Conservation (phyloP, 192 early-diverging fungal species). For the Irineochytrium annulatum region DNA sequence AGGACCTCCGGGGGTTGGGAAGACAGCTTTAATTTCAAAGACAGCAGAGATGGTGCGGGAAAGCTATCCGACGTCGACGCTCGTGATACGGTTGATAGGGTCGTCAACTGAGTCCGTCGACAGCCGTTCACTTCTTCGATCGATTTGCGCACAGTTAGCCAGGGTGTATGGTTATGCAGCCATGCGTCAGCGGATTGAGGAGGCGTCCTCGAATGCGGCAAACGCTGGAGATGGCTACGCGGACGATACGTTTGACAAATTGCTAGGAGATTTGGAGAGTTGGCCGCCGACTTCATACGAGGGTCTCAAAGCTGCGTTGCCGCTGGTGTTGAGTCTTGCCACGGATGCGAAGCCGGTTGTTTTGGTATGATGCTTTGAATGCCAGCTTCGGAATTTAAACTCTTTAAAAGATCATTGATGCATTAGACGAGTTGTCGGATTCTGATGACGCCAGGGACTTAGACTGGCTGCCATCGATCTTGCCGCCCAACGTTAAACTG, state of each 20-base stretch:
- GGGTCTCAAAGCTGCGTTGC: slow-evolving; percentile 21
- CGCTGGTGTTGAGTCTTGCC: slow-evolving; percentile 19
- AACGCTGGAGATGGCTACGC: slow-evolving; percentile 17
- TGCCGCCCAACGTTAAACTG: slow-evolving; percentile 19
- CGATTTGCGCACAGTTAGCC: slow-evolving; percentile 23
- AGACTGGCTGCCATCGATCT: slow-evolving; percentile 16
- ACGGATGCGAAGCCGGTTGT: slow-evolving; percentile 8
- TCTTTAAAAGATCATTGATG: slow-evolving; percentile 16
- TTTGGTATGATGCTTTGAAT: slow-evolving; percentile 11
- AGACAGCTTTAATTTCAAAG: slow-evolving; percentile 18
- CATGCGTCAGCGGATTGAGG: slow-evolving; percentile 18
- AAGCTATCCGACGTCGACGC: slow-evolving; percentile 1
- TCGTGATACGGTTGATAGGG: slow-evolving; percentile 18
- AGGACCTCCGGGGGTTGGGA: slow-evolving; percentile 24
- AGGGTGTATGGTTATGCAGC: slow-evolving; percentile 12
- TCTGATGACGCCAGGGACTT: slow-evolving; percentile 18
- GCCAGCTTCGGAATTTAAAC: not conserved
- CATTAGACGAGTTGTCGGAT: slow-evolving; percentile 15
- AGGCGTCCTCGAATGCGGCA: slow-evolving; percentile 10
- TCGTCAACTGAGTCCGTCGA: slow-evolving; percentile 9
- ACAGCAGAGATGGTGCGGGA: slow-evolving; percentile 1
- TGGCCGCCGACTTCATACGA: slow-evolving; percentile 24
- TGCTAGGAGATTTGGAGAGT: slow-evolving; percentile 20
- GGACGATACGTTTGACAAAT: slow-evolving; percentile 8
- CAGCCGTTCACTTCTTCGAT: slow-evolving; percentile 14